These are phyloP conservation scores for Aspergillus sp. DNA, from an alignment of 2,329 filamentous ascomycete species.

Conservation along the genomic window DNA sequence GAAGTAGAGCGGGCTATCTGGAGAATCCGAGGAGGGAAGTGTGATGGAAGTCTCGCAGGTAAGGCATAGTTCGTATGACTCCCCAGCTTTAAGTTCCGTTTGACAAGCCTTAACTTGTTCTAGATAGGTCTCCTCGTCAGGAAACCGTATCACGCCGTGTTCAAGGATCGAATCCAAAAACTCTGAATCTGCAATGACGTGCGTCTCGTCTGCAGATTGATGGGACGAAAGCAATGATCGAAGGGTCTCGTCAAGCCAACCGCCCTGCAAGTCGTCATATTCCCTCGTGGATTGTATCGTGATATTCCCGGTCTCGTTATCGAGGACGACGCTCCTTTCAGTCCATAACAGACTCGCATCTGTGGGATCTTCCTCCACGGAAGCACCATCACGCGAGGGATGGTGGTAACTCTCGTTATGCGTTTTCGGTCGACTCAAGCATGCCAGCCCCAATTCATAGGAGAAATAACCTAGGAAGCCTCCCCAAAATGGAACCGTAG, in stretches of 20 bases:
- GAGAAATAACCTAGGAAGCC: constrained; percentile 82
- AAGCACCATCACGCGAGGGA: not conserved
- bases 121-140: constrained; percentile 56
- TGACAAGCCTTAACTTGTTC: constrained; percentile 67
- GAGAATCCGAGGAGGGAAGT: constrained; percentile 25
- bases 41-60: constrained; percentile 70
- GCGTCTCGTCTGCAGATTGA: constrained; percentile 6
- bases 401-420: constrained; percentile 16
- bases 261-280: constrained; percentile 41
- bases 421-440: constrained; percentile 50
- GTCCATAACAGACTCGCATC: constrained; percentile 77
- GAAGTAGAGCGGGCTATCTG: constrained; percentile 28
- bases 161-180: constrained; percentile 31
- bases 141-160: constrained; percentile 29
- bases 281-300: constrained; percentile 66
- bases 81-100: constrained; percentile 67
- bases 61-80: constrained; percentile 83
- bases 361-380: constrained; percentile 48
- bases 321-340: constrained; percentile 72
- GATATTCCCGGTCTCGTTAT: constrained; percentile 61
- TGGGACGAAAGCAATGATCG: constrained; percentile 22
- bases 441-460: constrained; percentile 72
- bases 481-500: constrained; percentile 65
- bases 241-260: constrained; percentile 40
- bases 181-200: constrained; percentile 13